A percentile compares a stretch with the other conserved stretches of the same genome.
These are phyloP conservation scores for Suillus ampliporus DNA, from an alignment of 768 basidiomycete genomes.

Conservation along the genomic window DNA sequence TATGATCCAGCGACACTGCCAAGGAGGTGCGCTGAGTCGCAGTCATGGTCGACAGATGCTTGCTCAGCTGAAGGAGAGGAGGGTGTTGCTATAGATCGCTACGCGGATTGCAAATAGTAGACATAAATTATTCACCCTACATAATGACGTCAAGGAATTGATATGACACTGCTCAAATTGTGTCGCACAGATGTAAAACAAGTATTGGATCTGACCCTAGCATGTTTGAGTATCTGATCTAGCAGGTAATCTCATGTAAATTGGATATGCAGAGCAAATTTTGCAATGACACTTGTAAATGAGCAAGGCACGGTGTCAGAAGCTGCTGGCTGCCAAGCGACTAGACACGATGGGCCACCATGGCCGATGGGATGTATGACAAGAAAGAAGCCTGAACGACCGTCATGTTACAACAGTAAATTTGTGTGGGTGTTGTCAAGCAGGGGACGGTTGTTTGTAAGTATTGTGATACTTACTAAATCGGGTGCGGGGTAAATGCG, in stretches of 20 bases:
- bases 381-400: too few relatives aligned
- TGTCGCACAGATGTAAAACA: neutral
- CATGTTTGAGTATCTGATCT: too few relatives aligned
- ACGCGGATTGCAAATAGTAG: conserved; percentile 18
- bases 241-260: too few relatives aligned
- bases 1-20: conserved; percentile 37
- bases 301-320: too few relatives aligned
- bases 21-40: conserved; percentile 31
- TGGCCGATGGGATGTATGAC: too few relatives aligned
- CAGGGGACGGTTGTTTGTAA: neutral
- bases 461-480: neutral
- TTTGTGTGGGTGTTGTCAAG: neutral
- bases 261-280: too few relatives aligned
- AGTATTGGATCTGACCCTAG: too few relatives aligned
- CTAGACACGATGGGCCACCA: neutral
- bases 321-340: neutral
- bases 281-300: too few relatives aligned
- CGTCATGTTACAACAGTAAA: too few relatives aligned
- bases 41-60: conserved; percentile 27
- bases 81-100: conserved; percentile 17
- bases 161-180: neutral
- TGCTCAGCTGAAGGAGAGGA: conserved; percentile 21
- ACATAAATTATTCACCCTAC: conserved; percentile 9
- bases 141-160: conserved; percentile 4
- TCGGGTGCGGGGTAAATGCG: conserved; percentile 10